These are phyloP conservation scores for Malus hybrid DNA, from an alignment of 331 rosid genomes.

Conservation along the genomic window DNA sequence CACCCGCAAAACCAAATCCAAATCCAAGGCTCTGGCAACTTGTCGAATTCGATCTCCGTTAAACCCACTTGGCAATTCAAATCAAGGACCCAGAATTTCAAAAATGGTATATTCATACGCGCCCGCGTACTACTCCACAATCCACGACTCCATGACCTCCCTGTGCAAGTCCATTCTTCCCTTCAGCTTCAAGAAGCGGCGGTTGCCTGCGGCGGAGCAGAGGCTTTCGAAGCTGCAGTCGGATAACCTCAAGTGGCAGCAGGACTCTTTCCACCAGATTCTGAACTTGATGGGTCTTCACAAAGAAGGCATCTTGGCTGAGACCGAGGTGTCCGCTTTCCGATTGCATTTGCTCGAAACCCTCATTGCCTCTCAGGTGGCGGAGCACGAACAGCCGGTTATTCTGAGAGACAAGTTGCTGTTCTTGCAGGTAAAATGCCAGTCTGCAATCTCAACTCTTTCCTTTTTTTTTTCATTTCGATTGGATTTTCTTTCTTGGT, in stretches of 20 bases:
- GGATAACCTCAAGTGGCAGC: constrained; percentile 94
- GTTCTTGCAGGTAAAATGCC: constrained; percentile 60
- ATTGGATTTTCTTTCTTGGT: not conserved
- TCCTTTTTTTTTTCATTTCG: not conserved
- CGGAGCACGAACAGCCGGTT: constrained; percentile 51
- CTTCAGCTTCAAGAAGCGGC: constrained; percentile 65
- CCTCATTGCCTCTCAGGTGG: constrained; percentile 55
- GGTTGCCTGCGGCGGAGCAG: constrained; percentile 46
- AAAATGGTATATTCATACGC: constrained; percentile 81
- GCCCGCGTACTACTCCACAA: constrained; percentile 77
- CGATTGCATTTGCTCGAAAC: constrained; percentile 70
- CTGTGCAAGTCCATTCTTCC: constrained; percentile 80
- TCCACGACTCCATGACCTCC: constrained; percentile 80
- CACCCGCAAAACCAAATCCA: not conserved
- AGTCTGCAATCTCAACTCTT: not conserved
- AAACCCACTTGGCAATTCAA: not conserved
- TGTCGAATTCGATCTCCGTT: not conserved
- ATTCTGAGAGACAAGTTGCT: constrained; percentile 73
- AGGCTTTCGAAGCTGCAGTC: constrained; percentile 59
- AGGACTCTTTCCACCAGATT: constrained; percentile 80
- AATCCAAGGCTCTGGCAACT: constrained; percentile 7
- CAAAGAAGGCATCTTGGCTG: constrained; percentile 74
- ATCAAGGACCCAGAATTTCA: not conserved
- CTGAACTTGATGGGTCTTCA: constrained; percentile 89
- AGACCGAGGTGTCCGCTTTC: constrained; percentile 58